Evolutionary conservation across 768 basidiomycete species (phyloP), one percentile per base, ranked within the genome.

Genomic region (Kwoniella mangroviensis): DNA sequence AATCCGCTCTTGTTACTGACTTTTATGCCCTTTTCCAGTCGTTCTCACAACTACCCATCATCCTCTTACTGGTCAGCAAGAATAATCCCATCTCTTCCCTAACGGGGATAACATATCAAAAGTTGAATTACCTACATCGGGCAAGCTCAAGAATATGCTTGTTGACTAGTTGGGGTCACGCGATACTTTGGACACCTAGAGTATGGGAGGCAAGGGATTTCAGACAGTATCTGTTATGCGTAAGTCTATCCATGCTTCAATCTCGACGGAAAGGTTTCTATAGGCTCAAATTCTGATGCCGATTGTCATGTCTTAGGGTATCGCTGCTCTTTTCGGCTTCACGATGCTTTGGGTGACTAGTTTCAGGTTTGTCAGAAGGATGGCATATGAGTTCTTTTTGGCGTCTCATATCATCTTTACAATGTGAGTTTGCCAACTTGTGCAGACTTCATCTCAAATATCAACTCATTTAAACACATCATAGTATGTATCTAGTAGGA

Each of bases 11-110:
- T 34, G 9, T 6, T 6, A 34, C 63, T 66, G 26, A 64, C 57
- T 4, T 49, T 12, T 34, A 4, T 22, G 26, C 61, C 9, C 13
- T 26, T 52, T 3, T 17, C 15, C 61, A 79, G 78, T 73, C 78
- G 0, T 79, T 74, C 73, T 68, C 75, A 1, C 88, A 90, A 77
- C 76, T 88, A 1, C 87, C 89, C 1, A 83, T 90, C 21, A 83
- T 90, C 77, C 84, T 86, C 28, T 87, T 86, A 2, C 85, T 90
- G 24, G 88, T 88, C 3, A 87, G 86, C 72, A 88, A 87, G 80
- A 89, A 90, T 79, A 90, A 90, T 68, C 81, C 88, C 41, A 80
- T 88, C 45, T 88, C 87, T 7, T 84, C 86, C 73, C 58, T 88
- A 57, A 88, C 87, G 10, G 88, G 88, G 4, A 81, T 89, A 51